phyloP scores from a whole-genome alignment of 2,329 filamentous ascomycete species.

The Hypoxylon sp. region DNA sequence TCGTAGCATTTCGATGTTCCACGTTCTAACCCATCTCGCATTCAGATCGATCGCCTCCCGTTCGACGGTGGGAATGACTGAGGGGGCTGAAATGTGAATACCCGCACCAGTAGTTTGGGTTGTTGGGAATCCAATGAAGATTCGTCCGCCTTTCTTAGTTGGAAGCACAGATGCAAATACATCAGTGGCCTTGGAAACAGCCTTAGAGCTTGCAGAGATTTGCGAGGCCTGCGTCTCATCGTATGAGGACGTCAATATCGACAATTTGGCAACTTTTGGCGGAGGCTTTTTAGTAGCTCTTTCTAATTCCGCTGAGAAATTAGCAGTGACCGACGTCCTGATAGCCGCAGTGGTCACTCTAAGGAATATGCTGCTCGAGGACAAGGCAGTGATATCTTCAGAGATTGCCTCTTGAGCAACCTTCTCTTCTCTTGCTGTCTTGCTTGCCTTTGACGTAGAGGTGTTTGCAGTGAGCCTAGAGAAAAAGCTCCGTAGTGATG shows the following conservation, averaged over 20 bases:
- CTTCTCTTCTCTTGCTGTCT: constrained; percentile 72
- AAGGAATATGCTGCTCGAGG: constrained; percentile 86
- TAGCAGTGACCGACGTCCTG: constrained; percentile 77
- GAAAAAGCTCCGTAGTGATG: constrained; percentile 83
- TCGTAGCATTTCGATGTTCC: constrained; percentile 94
- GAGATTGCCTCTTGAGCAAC: constrained; percentile 71
- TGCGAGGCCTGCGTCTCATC: constrained; percentile 80
- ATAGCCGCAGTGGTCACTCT: constrained; percentile 88
- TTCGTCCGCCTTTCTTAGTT: constrained; percentile 84
- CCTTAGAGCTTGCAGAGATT: constrained; percentile 59
- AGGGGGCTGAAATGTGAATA: constrained; percentile 94
- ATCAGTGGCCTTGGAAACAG: constrained; percentile 72
- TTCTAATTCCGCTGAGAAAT: constrained; percentile 87
- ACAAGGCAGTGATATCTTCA: constrained; percentile 78
- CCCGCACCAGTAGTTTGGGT: constrained; percentile 96
- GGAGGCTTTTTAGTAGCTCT: constrained; percentile 97
- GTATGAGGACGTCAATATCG: constrained; percentile 91
- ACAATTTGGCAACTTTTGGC: constrained; percentile 85
- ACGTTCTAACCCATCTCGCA: constrained; percentile 91
- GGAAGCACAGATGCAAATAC: constrained; percentile 93
- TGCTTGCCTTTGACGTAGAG: constrained; percentile 62
- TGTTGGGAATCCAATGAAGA: constrained; percentile 98
- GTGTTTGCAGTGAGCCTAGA: constrained; percentile 74
- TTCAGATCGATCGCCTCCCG: constrained; percentile 97
- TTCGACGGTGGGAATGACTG: constrained; percentile 96